Conservation (phyloP, 2,329 filamentous ascomycete genomes). For the Biscogniauxia marginata region DNA sequence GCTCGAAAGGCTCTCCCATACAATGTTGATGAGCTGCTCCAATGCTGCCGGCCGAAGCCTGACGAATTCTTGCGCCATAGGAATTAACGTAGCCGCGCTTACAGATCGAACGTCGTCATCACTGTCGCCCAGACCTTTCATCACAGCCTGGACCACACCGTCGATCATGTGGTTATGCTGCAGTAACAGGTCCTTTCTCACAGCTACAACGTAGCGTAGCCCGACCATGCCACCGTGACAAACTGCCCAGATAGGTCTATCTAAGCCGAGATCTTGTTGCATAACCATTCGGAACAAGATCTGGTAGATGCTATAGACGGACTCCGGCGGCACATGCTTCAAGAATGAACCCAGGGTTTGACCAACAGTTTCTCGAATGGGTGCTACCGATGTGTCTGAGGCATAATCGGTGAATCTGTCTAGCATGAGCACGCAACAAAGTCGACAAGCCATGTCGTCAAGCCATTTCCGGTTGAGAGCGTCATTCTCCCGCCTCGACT, state of each 20-base stretch:
- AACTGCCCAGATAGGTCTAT: constrained; percentile 82
- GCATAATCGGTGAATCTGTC: constrained; percentile 98
- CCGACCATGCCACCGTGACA: constrained; percentile 99
- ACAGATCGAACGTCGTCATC: constrained; percentile 97
- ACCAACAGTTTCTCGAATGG: constrained; percentile 91
- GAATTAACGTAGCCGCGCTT: constrained; percentile 94
- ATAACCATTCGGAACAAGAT: constrained; percentile 89
- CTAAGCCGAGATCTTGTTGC: constrained; percentile 75
- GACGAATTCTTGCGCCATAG: constrained; percentile 94
- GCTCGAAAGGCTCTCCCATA: constrained; percentile 96
- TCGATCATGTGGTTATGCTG: constrained; percentile 85
- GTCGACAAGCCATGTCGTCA: constrained; percentile 89
- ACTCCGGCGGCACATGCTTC: constrained; percentile 74
- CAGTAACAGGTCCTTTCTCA: constrained; percentile 87
- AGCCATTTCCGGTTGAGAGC: constrained; percentile 80
- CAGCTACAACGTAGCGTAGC: constrained; percentile 88
- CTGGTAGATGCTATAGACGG: constrained; percentile 80
- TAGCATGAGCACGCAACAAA: constrained; percentile 95
- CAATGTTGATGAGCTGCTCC: constrained; percentile 82
- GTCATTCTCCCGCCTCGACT: constrained; percentile 73
- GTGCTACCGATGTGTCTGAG: constrained; percentile 93
- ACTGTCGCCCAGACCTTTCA: constrained; percentile 86
- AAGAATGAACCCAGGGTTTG: constrained; percentile 89
- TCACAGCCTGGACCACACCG: constrained; percentile 86
- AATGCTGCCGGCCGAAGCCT: constrained; percentile 76